Evolutionary conservation across 2,329 filamentous ascomycete genomes (phyloP), one percentile per base, ranked within the genome.

Genomic region (Aspergillus sp.): DNA sequence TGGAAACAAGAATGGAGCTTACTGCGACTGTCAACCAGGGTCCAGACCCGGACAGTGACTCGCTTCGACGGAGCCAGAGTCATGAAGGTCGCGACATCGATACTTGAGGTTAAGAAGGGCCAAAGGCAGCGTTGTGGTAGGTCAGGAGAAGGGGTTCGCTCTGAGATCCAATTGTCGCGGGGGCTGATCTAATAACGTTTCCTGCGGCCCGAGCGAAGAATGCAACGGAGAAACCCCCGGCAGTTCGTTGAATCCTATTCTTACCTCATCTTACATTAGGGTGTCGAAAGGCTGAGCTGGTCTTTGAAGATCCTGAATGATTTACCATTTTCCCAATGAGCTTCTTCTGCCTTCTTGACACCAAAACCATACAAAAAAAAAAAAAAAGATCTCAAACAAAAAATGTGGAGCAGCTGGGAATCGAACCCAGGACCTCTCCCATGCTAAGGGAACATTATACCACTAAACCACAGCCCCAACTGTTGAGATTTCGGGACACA

Each of bases 21-120:
- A 77, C 75, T 67, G 65, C 70, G 72, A 66, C 66, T 66, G 60
- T 73, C 67, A 58, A 70, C 68, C 68, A 72, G 67, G 64, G 73
- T 71, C 74, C 75, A 73, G 58, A 66, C 66, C 63, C 65, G 70
- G 70, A 74, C 73, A 64, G 73, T 71, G 64, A 73, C 71, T 67
- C 72, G 71, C 71, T 70, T 73, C 57, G 70, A 64, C 65, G 70
- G 66, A 67, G 66, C 62, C 63, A 69, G 60, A 73, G 70, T 76
- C 75, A 77, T 77, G 66, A 69, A 73, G 68, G 66, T 61, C 61
- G 52, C 59, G 60, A 62, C 65, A 70, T 68, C 62, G 60, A 62
- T 40, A 41, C 56, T 63, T 63, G 58, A 62, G 62, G 57, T 52
- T 45, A 25, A 53, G 53, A 46, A 14, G 50, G 27, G 35, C 19